These are phyloP conservation scores for Halophytophthora polymorphica DNA, from an alignment of 352 stramenopile species.

Conservation along the genomic window DNA sequence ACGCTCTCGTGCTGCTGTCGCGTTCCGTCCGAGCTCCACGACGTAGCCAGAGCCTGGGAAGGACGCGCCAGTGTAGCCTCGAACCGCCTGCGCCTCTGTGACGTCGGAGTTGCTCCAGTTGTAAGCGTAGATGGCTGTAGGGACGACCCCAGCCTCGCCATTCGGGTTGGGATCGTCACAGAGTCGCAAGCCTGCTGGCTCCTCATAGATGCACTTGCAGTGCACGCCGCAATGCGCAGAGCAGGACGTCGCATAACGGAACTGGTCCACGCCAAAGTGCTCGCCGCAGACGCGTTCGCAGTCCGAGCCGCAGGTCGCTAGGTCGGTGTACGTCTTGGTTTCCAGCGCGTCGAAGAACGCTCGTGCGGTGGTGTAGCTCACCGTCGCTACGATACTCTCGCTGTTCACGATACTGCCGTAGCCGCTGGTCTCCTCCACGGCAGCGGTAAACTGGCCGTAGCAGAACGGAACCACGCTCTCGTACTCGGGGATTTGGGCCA, in stretches of 20 bases:
- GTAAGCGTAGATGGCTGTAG: conserved; percentile 43
- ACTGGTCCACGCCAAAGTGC: conserved; percentile 54
- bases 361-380: conserved; percentile 43
- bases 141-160: conserved; percentile 25
- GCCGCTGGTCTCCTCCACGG: conserved; percentile 34
- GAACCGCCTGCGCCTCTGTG: conserved; percentile 18
- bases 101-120: conserved; percentile 40
- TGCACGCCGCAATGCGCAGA: conserved; percentile 39
- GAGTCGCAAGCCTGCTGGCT: conserved; percentile 39
- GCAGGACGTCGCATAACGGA: conserved; percentile 47
- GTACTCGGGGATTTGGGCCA: conserved; percentile 61
- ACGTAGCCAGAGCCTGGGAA: conserved; percentile 64
- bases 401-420: conserved; percentile 68
- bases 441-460: conserved; percentile 42
- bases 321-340: conserved; percentile 44
- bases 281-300: conserved; percentile 43
- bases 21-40: conserved; percentile 44
- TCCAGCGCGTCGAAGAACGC: conserved; percentile 41
- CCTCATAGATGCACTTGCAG: conserved; percentile 72
- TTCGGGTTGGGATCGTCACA: conserved; percentile 55
- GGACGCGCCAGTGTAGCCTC: conserved; percentile 30
- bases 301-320: conserved; percentile 53
- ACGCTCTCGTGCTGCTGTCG: conserved; percentile 16
- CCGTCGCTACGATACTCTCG: conserved; percentile 34
- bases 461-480: conserved; percentile 56